Conservation (phyloP, 805 yeast genomes). For the Komagataella pastoris region DNA sequence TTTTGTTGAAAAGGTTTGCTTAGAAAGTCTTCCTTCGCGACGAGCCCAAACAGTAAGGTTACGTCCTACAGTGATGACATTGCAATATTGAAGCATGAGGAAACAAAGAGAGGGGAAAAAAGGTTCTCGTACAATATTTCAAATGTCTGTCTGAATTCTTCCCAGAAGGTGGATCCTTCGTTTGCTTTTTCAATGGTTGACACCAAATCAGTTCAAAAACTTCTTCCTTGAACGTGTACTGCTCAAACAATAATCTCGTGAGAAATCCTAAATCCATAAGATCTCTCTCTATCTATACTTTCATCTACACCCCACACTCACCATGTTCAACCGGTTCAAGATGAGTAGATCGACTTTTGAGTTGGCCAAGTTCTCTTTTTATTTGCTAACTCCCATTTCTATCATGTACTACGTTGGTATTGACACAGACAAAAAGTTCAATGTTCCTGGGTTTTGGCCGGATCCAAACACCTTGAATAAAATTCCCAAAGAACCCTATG, state of each 20-base stretch:
- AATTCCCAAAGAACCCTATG: slow-evolving; percentile 87
- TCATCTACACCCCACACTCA: neutral
- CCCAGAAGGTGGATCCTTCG: neutral
- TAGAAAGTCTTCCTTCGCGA: neutral
- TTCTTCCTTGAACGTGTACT: neutral
- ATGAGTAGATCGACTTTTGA: slow-evolving; percentile 39
- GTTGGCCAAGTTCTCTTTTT: slow-evolving; percentile 60
- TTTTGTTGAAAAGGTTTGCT: neutral
- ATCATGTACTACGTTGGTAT: slow-evolving; percentile 91
- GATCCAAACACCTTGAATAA: slow-evolving; percentile 86
- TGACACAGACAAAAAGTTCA: slow-evolving; percentile 78
- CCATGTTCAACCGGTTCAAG: slow-evolving; percentile 10
- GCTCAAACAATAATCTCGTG: neutral
- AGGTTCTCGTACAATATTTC: too few species aligned
- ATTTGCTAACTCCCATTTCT: slow-evolving; percentile 74
- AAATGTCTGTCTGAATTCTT: too few species aligned
- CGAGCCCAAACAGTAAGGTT: neutral
- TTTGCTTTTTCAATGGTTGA: neutral
- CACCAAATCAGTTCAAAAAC: too few species aligned
- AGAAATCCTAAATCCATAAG: neutral
- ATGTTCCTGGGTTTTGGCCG: slow-evolving; percentile 94
- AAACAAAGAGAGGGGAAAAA: too few species aligned
- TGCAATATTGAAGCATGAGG: neutral
- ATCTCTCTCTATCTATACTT: neutral
- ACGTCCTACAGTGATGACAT: neutral